Evolutionary conservation across 202 grass and related monocot species (phyloP), one percentile per base, ranked within the genome.

Genomic region (Brachypodium distachyon): DNA sequence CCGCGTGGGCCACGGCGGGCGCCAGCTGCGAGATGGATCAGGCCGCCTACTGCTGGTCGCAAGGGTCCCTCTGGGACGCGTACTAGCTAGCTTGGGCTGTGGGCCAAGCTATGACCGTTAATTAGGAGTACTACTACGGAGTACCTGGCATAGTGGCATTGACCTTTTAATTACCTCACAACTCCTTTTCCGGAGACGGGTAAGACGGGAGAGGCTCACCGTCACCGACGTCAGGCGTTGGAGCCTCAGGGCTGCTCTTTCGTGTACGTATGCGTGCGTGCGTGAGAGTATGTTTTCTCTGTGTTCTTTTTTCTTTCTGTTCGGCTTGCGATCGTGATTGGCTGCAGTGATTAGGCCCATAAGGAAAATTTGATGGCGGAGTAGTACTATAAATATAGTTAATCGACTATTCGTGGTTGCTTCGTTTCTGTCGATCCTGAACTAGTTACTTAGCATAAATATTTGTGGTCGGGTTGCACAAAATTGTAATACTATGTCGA

Each of bases 21-120:
- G 61, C 65, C 22, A 42, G 72, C n/a, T n/a, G n/a, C 18, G 86
- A 89, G 28, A 14, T 43, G 25, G 86, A 86, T 41, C 65, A 68
- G 10, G 61, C 6, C 8, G 47, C 65, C 12, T 49, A 74, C 32
- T 81, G 74, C 38, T 87, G 90, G 83, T 61, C 67, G 11, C 76
- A 92, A 9, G 90, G 83, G 8, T 84, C 90, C 12, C 33, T 92
- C 6, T 92, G 90, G 90, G 86, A 92, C 61, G 83, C 83, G 12
- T 80, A 60, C 70, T 76, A 84, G 73, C 44, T 68, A n/a, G n/a
- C n/a, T n/a, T n/a, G n/a, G n/a, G n/a, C n/a, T n/a, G n/a, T 36
- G 33, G 33, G 33, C 33, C 6, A 36, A 3, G 33, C 33, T 51
- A 37, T 67, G 67, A 26, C 27, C 26, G 65, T 68, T 48, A 48